Evolutionary conservation across 2,329 filamentous ascomycete genomes (phyloP).

Genomic region (Thielaviopsis punctulata): DNA sequence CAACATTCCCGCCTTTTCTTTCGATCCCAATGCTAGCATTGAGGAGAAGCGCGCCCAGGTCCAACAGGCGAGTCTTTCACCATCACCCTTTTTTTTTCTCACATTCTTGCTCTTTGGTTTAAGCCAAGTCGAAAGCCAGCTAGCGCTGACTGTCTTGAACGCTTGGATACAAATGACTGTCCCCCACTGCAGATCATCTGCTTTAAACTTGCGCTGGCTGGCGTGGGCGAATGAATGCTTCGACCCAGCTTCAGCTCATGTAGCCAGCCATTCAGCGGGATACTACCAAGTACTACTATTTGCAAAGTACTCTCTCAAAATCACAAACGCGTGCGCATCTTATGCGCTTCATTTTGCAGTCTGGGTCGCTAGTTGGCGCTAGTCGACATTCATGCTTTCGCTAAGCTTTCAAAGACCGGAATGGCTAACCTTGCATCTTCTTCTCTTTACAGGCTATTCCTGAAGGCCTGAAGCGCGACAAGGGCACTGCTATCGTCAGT

Average conservation of each 20-base stretch:
- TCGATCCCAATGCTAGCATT: slow-evolving; percentile 68
- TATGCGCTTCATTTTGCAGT: not conserved
- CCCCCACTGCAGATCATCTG: not conserved
- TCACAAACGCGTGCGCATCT: not conserved
- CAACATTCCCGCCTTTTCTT: slow-evolving; percentile 65
- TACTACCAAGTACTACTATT: not conserved
- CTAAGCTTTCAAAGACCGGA: not conserved
- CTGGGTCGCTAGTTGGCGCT: not conserved
- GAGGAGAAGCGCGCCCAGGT: slow-evolving; percentile 75
- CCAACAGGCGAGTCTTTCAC: slow-evolving; percentile 42
- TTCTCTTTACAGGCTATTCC: slow-evolving; percentile 35
- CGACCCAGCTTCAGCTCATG: slow-evolving; percentile 13
- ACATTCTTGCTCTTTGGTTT: slow-evolving; percentile 9
- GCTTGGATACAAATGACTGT: not conserved
- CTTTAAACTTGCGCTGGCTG: not conserved
- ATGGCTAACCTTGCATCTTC: not conserved
- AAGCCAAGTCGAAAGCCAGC: not conserved
- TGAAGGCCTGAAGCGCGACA: slow-evolving; percentile 44
- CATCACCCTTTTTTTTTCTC: not conserved
- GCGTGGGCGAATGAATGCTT: not conserved
- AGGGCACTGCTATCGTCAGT: slow-evolving; percentile 55
- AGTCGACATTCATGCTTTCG: not conserved
- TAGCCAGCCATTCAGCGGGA: not conserved
- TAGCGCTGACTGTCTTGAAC: not conserved
- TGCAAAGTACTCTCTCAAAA: not conserved